Conservation (phyloP, 2,329 filamentous ascomycete species). For the Amauroascus verrucosus region DNA sequence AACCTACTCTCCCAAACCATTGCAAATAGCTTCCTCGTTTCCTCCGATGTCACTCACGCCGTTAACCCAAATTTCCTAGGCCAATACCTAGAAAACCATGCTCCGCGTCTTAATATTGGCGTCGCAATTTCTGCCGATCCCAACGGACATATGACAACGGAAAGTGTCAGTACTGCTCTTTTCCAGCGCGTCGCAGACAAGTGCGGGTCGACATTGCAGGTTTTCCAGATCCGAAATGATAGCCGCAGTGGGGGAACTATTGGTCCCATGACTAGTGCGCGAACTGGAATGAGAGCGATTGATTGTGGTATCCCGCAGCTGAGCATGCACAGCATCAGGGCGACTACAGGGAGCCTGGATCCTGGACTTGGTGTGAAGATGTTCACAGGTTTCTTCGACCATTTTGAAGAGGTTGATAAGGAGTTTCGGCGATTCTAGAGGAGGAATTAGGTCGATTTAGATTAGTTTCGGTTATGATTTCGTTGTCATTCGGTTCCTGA, state of each 20-base stretch:
- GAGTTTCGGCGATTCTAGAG: slow-evolving; percentile 51
- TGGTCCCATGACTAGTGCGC: slow-evolving; percentile 76
- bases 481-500: not conserved
- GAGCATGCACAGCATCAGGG: slow-evolving; percentile 87
- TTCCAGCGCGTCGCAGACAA: slow-evolving; percentile 69
- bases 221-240: slow-evolving; percentile 94
- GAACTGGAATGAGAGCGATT: slow-evolving; percentile 69
- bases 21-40: slow-evolving; percentile 84
- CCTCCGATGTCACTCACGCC: slow-evolving; percentile 86
- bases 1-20: slow-evolving; percentile 68
- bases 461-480: not conserved
- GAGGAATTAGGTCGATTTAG: not conserved
- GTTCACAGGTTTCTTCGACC: slow-evolving; percentile 81
- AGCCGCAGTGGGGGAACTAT: slow-evolving; percentile 82
- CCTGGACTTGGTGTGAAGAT: slow-evolving; percentile 79
- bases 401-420: slow-evolving; percentile 71
- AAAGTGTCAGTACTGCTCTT: slow-evolving; percentile 72
- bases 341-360: slow-evolving; percentile 75
- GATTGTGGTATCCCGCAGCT: slow-evolving; percentile 86
- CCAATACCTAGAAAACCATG: slow-evolving; percentile 74
- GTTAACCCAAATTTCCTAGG: slow-evolving; percentile 87
- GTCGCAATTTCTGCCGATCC: slow-evolving; percentile 69
- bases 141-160: slow-evolving; percentile 95
- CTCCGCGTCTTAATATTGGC: slow-evolving; percentile 80
- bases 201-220: slow-evolving; percentile 60